Evolutionary conservation across 495 filamentous ascomycete species (phyloP).

Genomic region (Aspergillus nanangensis): DNA sequence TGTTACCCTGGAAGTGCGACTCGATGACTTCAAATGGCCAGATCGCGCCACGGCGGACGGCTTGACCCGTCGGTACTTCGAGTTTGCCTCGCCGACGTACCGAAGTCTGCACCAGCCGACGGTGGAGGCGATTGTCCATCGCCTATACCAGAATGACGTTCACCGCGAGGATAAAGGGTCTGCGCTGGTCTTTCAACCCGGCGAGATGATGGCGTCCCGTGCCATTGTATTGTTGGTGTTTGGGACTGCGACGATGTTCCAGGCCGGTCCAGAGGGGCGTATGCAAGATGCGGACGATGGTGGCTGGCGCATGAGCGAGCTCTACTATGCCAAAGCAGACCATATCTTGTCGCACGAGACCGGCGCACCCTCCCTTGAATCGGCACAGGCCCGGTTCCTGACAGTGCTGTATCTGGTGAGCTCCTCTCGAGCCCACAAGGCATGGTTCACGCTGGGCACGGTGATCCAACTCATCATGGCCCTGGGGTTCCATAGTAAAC

Average conservation of each 20-base stretch:
- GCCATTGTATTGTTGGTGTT: slow-evolving; percentile 20
- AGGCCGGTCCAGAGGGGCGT: slow-evolving; percentile 4
- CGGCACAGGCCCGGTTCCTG: slow-evolving; percentile 22
- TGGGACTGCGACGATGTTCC: slow-evolving; percentile 18
- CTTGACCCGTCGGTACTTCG: slow-evolving; percentile 26
- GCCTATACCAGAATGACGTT: slow-evolving; percentile 4
- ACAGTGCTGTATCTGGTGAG: slow-evolving; percentile 24
- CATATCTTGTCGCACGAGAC: slow-evolving; percentile 14
- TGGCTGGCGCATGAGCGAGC: slow-evolving; percentile 18
- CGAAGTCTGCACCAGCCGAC: slow-evolving; percentile 24
- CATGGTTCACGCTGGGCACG: slow-evolving; percentile 28
- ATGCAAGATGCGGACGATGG: slow-evolving; percentile 11
- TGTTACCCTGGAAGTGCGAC: slow-evolving; percentile 8
- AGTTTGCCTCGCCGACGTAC: slow-evolving; percentile 29
- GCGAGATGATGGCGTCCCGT: neutral
- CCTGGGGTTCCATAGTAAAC: slow-evolving; percentile 20
- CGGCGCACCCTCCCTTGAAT: slow-evolving; percentile 15
- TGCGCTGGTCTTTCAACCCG: neutral
- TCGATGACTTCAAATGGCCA: slow-evolving; percentile 19
- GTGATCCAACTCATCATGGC: slow-evolving; percentile 26
- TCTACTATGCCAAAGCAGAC: slow-evolving; percentile 21
- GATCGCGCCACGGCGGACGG: slow-evolving; percentile 7
- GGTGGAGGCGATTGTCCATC: slow-evolving; percentile 12
- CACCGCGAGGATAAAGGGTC: neutral
- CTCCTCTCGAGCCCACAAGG: slow-evolving; percentile 22